Base-by-base conservation (phyloP, 2,329 filamentous ascomycete species). In the Neofusicoccum laricinum region DNA sequence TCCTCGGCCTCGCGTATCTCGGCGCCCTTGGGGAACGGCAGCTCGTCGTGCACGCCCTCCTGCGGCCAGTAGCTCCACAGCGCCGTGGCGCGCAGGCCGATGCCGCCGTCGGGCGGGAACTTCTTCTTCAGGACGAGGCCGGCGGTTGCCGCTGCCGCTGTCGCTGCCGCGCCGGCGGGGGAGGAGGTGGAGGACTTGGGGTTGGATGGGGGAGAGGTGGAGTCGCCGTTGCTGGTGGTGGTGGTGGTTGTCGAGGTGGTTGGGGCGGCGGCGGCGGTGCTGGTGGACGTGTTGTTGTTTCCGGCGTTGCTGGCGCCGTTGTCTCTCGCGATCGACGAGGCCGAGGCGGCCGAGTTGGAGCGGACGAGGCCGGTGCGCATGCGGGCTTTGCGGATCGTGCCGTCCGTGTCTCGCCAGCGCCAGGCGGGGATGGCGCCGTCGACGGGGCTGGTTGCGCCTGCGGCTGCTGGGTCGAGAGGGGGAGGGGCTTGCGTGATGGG, bases 1-100 rank as follows among this genome's bases (percentile, higher is more conserved):
- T 95, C 90, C 74, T 94, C 90, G 41, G 90, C 87, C 79, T 98
- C 94, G 6, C 84, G 84, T 14, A 98, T 85, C 76, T 95, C 91
- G 0, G 93, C 93, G 10, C 90, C 88, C 58, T 88, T 88, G 0
- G 94, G 94, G 70, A 98, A 97, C 67, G 88, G 77, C 45, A 98
- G 78, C 78, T 98, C 94, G 73, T 97, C 91, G 19, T 81, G 81
- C 1, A 85, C 85, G 0, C 78, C 81, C 0, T 82, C 77, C 2
- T 85, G 84, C 0, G 92, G 92, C 72, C 90, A 93, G 83, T 92
- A 96, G 3, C 87, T 84, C 90, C 92, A 97, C 15, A 84, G 77
- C 0, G 92, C 92, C 25, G 84, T 73, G 6, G 86, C 85, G 21
- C 81, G 79, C 67, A 87, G 79, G 0, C 92, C 92, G 0, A 86